Base-by-base conservation (phyloP, 2,329 filamentous ascomycete species). In the Aspergillus sp. region DNA sequence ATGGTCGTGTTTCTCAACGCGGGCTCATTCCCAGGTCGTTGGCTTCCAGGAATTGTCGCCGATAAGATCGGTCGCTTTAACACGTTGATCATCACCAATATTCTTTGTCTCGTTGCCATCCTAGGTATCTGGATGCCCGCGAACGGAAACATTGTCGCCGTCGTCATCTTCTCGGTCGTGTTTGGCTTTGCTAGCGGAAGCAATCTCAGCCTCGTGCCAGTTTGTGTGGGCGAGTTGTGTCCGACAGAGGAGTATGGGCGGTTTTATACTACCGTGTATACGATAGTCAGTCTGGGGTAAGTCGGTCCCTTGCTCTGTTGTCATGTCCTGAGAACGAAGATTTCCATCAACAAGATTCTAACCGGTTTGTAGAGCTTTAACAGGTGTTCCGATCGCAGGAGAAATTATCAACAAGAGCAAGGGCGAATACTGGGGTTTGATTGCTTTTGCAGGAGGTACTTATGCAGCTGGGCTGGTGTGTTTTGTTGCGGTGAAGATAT, bases 191-290 rank as follows among this genome's bases (percentile, higher is more conserved):
- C 64, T 1, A 71, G 69, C 32, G 77, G 77, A 0, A 72, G 69
- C 14, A 77, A 77, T 47, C 73, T 79, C 53, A 74, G 71, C 42
- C 55, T 79, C 52, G 74, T 72, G 10, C 77, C 76, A 0, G 73
- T 78, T 1, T 82, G 80, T 59, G 71, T 83, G 2, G 78, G 79
- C 2, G 78, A 82, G 65, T 67, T 83, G 7, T 82, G 80, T 63
- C 65, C 69, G 1, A 74, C 72, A 0, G 69, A 75, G 47, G 67
- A 75, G 49, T 81, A 81, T 66, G 77, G 76, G 2, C 63, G 70
- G n/a, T 77, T 75, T 52, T 77, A 74, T 59, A 69, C 73, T 0
- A 78, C 73, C 22, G 64, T 66, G 1, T 74, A 68, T 57, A 73
- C 63, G n/a, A 67, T 71, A 60, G 70, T 68, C n/a, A 71, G 65